These are phyloP conservation scores for Multifurca ochricompacta DNA, from an alignment of 768 basidiomycete species.

Conservation along the genomic window DNA sequence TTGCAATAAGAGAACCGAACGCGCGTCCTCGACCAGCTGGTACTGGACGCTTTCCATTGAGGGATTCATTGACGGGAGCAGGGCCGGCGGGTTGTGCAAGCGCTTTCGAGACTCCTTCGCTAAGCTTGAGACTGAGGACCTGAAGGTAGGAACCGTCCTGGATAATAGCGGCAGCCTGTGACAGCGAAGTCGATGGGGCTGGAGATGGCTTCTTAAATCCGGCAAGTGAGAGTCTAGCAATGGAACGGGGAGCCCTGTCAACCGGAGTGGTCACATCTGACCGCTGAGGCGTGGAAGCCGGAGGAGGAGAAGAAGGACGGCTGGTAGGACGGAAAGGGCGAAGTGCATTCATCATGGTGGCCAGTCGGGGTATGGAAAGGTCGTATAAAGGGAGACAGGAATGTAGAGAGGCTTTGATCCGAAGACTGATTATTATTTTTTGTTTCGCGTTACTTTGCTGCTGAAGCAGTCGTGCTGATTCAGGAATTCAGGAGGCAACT, in stretches of 20 bases:
- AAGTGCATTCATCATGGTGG: slow-evolving; percentile 51
- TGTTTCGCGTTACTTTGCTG: slow-evolving; percentile 20
- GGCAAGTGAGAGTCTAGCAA: slow-evolving; percentile 51
- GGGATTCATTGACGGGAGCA: slow-evolving; percentile 40
- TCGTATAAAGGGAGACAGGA: slow-evolving; percentile 22
- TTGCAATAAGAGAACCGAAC: slow-evolving; percentile 59
- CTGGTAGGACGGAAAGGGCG: slow-evolving; percentile 59
- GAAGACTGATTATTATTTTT: slow-evolving; percentile 10
- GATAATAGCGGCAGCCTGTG: slow-evolving; percentile 38
- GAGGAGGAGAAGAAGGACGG: slow-evolving; percentile 55
- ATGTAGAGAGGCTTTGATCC: slow-evolving; percentile 15
- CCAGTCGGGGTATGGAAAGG: slow-evolving; percentile 14
- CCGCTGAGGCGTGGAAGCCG: slow-evolving; percentile 28
- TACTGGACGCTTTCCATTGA: slow-evolving; percentile 64
- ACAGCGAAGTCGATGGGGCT: slow-evolving; percentile 30
- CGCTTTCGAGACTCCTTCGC: slow-evolving; percentile 74
- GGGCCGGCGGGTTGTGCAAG: slow-evolving; percentile 57
- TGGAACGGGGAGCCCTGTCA: slow-evolving; percentile 44
- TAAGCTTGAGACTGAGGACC: slow-evolving; percentile 65
- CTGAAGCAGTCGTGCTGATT: slow-evolving; percentile 37
- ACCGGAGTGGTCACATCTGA: slow-evolving; percentile 32
- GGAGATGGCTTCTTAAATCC: slow-evolving; percentile 52
- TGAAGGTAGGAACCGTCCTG: slow-evolving; percentile 80
- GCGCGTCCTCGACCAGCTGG: slow-evolving; percentile 65
- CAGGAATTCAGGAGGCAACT: slow-evolving; percentile 25